phyloP scores from a whole-genome alignment of 768 basidiomycete species.

The Termitomyces heimii region DNA sequence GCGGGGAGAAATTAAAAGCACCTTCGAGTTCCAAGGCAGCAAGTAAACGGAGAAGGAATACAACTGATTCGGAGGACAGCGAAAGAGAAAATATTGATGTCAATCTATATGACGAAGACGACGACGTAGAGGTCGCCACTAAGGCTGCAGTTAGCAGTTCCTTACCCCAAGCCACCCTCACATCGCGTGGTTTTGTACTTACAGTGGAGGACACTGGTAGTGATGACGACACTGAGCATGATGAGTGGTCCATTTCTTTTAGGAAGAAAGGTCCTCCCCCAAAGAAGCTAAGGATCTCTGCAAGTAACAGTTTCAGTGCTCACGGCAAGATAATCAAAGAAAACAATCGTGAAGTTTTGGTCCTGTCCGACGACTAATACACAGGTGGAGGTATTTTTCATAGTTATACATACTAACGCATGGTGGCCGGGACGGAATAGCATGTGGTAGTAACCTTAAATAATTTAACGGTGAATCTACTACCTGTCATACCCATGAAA shows the following conservation, averaged over 20 bases:
- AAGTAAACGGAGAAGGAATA: constrained; percentile 9
- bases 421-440: no score
- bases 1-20: constrained; percentile 8
- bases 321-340: constrained; percentile 14
- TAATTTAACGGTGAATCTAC: background rate
- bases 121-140: background rate
- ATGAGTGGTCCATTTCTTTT: constrained; percentile 29
- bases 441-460: background rate
- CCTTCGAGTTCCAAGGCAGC: background rate
- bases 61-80: constrained; percentile 12
- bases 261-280: constrained; percentile 19
- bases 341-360: constrained; percentile 33
- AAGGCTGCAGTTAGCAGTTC: background rate
- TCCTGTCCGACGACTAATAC: constrained; percentile 35
- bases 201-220: constrained; percentile 7
- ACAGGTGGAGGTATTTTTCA: background rate
- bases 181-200: background rate
- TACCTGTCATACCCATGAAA: no score
- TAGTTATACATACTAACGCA: background rate
- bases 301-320: constrained; percentile 6
- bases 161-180: background rate
- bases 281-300: constrained; percentile 15
- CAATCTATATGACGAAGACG: background rate
- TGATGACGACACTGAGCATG: constrained; percentile 19
- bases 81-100: constrained; percentile 11